Evolutionary conservation across 805 yeast genomes (phyloP).

Genomic region (Ogataea pini): DNA sequence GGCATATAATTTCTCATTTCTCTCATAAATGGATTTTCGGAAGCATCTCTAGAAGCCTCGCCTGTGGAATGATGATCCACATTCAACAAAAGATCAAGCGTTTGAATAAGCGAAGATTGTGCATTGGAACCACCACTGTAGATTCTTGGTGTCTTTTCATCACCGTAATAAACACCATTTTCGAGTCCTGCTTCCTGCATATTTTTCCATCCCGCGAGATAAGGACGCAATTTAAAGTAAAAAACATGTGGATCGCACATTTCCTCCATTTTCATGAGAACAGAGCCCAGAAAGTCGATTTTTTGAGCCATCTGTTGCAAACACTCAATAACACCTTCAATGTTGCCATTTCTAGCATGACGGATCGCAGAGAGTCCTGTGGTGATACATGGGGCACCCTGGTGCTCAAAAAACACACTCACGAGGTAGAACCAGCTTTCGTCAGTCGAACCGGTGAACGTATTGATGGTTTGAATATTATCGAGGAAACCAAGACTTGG

Average conservation of each 20-base stretch:
- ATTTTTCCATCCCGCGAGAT: constrained; percentile 90
- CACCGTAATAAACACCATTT: constrained; percentile 77
- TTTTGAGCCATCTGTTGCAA: constrained; percentile 71
- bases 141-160: constrained; percentile 52
- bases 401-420: constrained; percentile 80
- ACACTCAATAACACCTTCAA: constrained; percentile 40
- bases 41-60: too few species aligned
- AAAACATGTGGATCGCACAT: constrained; percentile 94
- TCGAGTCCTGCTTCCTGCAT: constrained; percentile 83
- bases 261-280: constrained; percentile 82
- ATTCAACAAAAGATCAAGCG: constrained; percentile 72
- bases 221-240: constrained; percentile 84
- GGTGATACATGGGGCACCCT: constrained; percentile 70
- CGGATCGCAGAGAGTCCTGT: constrained; percentile 68
- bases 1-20: constrained; percentile 95
- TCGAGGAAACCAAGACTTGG: constrained; percentile 47
- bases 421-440: constrained; percentile 94
- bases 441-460: constrained; percentile 88
- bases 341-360: constrained; percentile 50
- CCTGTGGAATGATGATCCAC: constrained; percentile 84
- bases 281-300: constrained; percentile 71
- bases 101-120: constrained; percentile 86
- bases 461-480: constrained; percentile 73
- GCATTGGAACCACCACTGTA: constrained; percentile 94
- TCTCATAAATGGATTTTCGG: constrained; percentile 55